These are phyloP conservation scores for Pythium scleroteichum DNA, from an alignment of 352 stramenopile species.

Conservation along the genomic window DNA sequence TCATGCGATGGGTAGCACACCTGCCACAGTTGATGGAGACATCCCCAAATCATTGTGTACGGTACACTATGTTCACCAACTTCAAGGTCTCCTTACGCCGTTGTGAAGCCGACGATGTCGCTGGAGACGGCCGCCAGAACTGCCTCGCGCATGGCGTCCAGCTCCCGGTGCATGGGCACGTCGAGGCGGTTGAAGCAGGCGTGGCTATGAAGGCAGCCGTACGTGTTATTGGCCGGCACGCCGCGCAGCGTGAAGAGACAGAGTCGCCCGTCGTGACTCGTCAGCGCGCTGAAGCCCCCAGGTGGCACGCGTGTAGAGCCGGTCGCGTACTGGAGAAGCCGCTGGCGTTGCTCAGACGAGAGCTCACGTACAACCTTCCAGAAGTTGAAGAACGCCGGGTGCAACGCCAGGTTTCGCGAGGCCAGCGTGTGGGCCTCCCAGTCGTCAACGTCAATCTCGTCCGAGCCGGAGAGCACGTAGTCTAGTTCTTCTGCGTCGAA, in stretches of 20 bases:
- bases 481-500: slow-evolving; percentile 95
- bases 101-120: slow-evolving; percentile 13
- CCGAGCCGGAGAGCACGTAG: slow-evolving; percentile 88
- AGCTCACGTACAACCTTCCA: slow-evolving; percentile 55
- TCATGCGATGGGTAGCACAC: neutral
- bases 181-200: slow-evolving; percentile 83
- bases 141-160: slow-evolving; percentile 6
- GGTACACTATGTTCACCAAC: neutral
- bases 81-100: slow-evolving; percentile 12
- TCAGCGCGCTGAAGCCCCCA: slow-evolving; percentile 29
- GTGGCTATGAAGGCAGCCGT: slow-evolving; percentile 27
- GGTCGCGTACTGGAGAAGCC: slow-evolving; percentile 40
- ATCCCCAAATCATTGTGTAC: neutral
- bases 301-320: slow-evolving; percentile 35
- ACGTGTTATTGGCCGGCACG: neutral
- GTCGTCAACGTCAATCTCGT: slow-evolving; percentile 88
- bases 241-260: slow-evolving; percentile 26
- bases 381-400: slow-evolving; percentile 15
- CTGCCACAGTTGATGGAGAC: neutral
- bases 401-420: neutral
- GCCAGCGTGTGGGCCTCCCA: slow-evolving; percentile 74
- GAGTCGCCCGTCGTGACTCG: slow-evolving; percentile 27
- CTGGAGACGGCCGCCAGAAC: neutral
- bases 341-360: slow-evolving; percentile 22
- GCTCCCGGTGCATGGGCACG: slow-evolving; percentile 47